Percentiles rank a stretch among this genome's conserved stretches.
Evolutionary conservation across 176 grass and related monocot species (phyloP).

Genomic region (Lolium multiflorum): DNA sequence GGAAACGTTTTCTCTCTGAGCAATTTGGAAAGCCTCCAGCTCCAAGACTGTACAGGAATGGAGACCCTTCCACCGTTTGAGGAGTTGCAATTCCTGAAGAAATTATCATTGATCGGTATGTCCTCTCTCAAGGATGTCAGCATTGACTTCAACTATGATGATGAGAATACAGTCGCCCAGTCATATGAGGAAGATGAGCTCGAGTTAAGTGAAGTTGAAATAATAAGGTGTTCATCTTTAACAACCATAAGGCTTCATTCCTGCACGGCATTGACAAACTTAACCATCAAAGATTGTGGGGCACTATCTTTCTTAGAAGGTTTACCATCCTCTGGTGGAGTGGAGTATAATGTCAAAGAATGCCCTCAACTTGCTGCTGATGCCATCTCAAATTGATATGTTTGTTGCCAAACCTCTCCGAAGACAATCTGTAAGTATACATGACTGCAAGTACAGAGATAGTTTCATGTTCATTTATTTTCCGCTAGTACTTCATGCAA

Average conservation of each 20-base stretch:
- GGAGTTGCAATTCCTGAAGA: no score
- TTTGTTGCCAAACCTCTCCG: neutral
- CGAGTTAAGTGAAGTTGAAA: constrained; percentile 37
- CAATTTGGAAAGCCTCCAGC: constrained; percentile 9
- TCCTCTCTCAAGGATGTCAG: neutral
- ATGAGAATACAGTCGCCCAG: neutral
- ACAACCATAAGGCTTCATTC: constrained; percentile 21
- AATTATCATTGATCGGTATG: no score
- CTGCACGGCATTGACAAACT: constrained; percentile 30
- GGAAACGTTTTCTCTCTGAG: neutral
- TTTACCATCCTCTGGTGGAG: constrained; percentile 15
- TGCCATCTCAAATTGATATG: neutral
- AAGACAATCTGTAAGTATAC: neutral
- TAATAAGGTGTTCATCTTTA: constrained; percentile 26
- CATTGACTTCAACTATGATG: constrained; percentile 6
- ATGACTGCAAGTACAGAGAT: neutral
- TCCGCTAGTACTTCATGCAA: neutral
- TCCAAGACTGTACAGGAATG: no score
- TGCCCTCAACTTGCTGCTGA: constrained; percentile 18
- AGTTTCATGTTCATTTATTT: neutral
- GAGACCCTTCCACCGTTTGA: no score
- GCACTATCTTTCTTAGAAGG: constrained; percentile 22
- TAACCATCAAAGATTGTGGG: constrained; percentile 31
- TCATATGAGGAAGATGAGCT: neutral
- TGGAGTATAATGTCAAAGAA: neutral